Evolutionary conservation across 106 monocot species (phyloP), one percentile per base, ranked within the genome.

Genomic region (Xerophyta viscosa): DNA sequence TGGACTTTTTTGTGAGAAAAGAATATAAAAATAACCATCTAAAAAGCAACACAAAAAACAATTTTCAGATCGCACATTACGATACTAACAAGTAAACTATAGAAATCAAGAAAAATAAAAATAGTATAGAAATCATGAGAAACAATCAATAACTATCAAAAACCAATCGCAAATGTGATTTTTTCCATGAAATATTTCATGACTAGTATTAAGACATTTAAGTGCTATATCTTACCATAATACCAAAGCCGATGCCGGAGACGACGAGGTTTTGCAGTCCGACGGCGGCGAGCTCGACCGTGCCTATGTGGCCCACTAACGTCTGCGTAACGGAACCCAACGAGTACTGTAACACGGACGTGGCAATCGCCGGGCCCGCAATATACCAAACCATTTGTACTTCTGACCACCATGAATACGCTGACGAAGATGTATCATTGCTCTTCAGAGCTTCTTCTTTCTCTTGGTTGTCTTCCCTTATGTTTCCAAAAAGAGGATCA

Each of bases 231-330:
- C 21, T 9, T 10, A 73, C 66, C 73, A 73, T 60, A 66, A 61
- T 20, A 28, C 73, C 66, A 48, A 73, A 73, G 17, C 60, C 54
- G 60, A 66, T 55, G 39, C 73, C 73, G 37, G 60, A 17, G 55
- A 73, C 24, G 61, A 73, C 73, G 52, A 66, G 66, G 37, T 66
- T 73, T 47, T 66, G 66, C 17, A 56, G 44, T 23, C 66, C 66
- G 54, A 73, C 66, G 44, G 73, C 73, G 30, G 66, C 73, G 54
- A 73, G 73, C 60, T 73, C 73, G 12, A 73, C 48, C 11, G 60
- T 61, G 33, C 73, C 73, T 15, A 73, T 31, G 27, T 66, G 73
- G 7, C 73, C 73, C 8, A 61, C 66, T 5, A 73, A 27, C 1
- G 66, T 50, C 52, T 73, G 66, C 1, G 73, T 66, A 11, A 66